These are phyloP conservation scores for Tricholomella constricta DNA, from an alignment of 768 basidiomycete species.

Conservation along the genomic window DNA sequence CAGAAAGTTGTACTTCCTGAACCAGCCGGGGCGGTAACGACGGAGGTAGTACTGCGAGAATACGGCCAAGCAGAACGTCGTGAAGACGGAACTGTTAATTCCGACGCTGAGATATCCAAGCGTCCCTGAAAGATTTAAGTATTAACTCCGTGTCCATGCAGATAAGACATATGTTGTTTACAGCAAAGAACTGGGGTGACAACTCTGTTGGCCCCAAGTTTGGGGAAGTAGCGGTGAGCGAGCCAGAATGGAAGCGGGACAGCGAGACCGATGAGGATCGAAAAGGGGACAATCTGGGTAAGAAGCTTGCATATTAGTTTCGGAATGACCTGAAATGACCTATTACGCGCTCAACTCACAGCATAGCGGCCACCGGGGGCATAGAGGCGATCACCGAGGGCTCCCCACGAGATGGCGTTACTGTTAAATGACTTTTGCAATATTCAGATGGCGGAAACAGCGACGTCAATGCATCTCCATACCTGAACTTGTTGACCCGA, in stretches of 20 bases:
- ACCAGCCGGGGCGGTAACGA: slow-evolving; percentile 44
- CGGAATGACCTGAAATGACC: slow-evolving; percentile 14
- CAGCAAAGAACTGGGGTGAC: slow-evolving; percentile 52
- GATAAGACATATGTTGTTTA: no score
- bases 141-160: background rate
- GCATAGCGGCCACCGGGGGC: slow-evolving; percentile 48
- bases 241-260: slow-evolving; percentile 61
- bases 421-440: slow-evolving; percentile 37
- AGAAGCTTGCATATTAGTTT: slow-evolving; percentile 8
- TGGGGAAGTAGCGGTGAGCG: slow-evolving; percentile 48
- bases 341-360: no score
- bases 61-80: slow-evolving; percentile 44
- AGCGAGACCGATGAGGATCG: slow-evolving; percentile 49
- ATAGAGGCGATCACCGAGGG: slow-evolving; percentile 49
- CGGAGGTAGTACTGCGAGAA: slow-evolving; percentile 51
- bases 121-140: slow-evolving; percentile 39
- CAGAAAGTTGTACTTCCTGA: slow-evolving; percentile 53
- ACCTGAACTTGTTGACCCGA: slow-evolving; percentile 43
- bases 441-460: background rate
- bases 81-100: slow-evolving; percentile 57
- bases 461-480: background rate
- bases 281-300: slow-evolving; percentile 44
- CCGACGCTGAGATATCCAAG: slow-evolving; percentile 55
- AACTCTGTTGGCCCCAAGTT: slow-evolving; percentile 46
- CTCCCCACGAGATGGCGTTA: slow-evolving; percentile 60